Conservation (phyloP, 805 yeast species). For the Maudiozyma pseudohumilis region DNA sequence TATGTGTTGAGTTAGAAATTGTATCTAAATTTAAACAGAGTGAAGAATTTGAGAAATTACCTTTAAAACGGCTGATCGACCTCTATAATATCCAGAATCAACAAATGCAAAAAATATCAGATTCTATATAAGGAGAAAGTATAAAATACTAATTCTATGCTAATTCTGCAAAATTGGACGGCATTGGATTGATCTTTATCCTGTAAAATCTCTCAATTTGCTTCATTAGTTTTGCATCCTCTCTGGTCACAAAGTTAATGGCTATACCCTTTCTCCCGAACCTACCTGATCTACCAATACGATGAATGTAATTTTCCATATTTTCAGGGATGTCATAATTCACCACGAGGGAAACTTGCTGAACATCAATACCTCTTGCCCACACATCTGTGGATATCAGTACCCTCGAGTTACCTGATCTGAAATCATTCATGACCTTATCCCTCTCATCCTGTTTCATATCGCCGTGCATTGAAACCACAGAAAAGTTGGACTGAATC, state of each 20-base stretch:
- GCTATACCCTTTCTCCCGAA: slow-evolving; percentile 99
- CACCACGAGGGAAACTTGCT: slow-evolving; percentile 90
- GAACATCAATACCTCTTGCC: slow-evolving; percentile 98
- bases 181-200: slow-evolving; percentile 89
- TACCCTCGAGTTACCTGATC: slow-evolving; percentile 89
- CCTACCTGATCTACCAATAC: slow-evolving; percentile 98
- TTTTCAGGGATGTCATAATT: slow-evolving; percentile 87
- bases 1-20: slow-evolving; percentile 18
- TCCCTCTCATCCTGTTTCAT: slow-evolving; percentile 92
- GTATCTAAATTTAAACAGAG: slow-evolving; percentile 21
- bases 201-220: slow-evolving; percentile 86
- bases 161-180: slow-evolving; percentile 53
- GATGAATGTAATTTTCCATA: slow-evolving; percentile 90
- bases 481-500: slow-evolving; percentile 75
- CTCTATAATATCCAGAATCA: slow-evolving; percentile 22
- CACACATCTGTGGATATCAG: slow-evolving; percentile 89
- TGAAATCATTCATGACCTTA: slow-evolving; percentile 87
- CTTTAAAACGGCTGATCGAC: slow-evolving; percentile 17
- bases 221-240: slow-evolving; percentile 63
- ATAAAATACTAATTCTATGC: slow-evolving; percentile 14
- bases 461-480: slow-evolving; percentile 92
- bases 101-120: slow-evolving; percentile 17
- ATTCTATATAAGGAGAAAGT: slow-evolving; percentile 9
- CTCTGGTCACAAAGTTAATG: slow-evolving; percentile 79
- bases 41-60: slow-evolving; percentile 7